A percentile compares a stretch with the other conserved stretches of the same genome.
phyloP scores from a whole-genome alignment of 2,329 filamentous ascomycete genomes.

The Penicillium hesseltinei region DNA sequence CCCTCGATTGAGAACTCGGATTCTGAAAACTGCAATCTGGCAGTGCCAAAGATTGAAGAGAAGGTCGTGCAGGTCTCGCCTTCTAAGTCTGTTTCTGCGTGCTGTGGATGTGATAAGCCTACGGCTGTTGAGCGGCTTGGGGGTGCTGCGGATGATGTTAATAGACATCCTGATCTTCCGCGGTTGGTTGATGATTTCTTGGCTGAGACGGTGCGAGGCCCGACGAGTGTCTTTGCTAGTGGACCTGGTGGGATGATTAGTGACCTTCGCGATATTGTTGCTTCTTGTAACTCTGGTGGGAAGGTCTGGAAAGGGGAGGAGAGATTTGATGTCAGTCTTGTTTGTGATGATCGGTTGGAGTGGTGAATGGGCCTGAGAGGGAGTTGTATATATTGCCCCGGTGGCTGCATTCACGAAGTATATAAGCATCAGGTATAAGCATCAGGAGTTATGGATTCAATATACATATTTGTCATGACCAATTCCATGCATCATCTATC shows the following conservation, averaged over 20 bases:
- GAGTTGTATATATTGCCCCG: neutral
- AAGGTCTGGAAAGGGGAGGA: constrained; percentile 60
- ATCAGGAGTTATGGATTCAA: neutral
- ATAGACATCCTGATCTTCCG: constrained; percentile 34
- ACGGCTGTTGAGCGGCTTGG: constrained; percentile 11
- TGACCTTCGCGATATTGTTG: constrained; percentile 57
- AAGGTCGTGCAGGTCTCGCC: constrained; percentile 4
- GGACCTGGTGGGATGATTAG: constrained; percentile 60
- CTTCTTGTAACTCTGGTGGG: constrained; percentile 51
- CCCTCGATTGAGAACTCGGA: neutral
- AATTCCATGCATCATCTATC: neutral
- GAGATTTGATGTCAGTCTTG: constrained; percentile 55
- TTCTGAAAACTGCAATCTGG: constrained; percentile 3
- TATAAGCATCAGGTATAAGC: neutral
- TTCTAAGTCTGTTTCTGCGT: constrained; percentile 4
- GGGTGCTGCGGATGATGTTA: constrained; percentile 23
- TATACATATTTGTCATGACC: constrained; percentile 1
- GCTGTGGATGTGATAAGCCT: constrained; percentile 14
- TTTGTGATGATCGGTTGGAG: constrained; percentile 59
- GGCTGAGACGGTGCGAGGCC: constrained; percentile 44
- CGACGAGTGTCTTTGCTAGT: constrained; percentile 59
- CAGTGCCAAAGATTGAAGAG: constrained; percentile 6
- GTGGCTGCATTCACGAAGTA: neutral
- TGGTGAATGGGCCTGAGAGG: constrained; percentile 13
- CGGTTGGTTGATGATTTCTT: constrained; percentile 52